Percentiles rank a stretch among this genome's conserved stretches.
Conservation (phyloP, 805 yeast species). For the Hanseniaspora guilliermondii region DNA sequence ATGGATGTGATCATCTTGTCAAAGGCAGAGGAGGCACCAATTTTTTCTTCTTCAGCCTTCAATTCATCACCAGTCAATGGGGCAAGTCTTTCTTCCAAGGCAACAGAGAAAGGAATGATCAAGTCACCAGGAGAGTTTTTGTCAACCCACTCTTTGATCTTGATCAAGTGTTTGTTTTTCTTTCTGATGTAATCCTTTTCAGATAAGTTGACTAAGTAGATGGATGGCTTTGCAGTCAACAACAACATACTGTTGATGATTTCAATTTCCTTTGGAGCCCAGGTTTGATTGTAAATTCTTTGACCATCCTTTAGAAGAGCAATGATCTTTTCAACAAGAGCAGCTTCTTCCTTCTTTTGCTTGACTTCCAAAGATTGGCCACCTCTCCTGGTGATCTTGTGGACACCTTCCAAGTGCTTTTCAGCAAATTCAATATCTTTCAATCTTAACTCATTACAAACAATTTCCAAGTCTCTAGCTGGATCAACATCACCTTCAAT, state of each 20-base stretch:
- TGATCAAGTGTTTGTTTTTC: slow-evolving; percentile 73
- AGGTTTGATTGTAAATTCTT: slow-evolving; percentile 73
- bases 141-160: slow-evolving; percentile 85
- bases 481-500: slow-evolving; percentile 96
- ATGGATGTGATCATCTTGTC: slow-evolving; percentile 76
- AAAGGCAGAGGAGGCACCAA: slow-evolving; percentile 67
- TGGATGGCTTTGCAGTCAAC: slow-evolving; percentile 90
- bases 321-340: slow-evolving; percentile 60
- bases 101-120: slow-evolving; percentile 86
- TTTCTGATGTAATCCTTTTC: slow-evolving; percentile 80
- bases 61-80: slow-evolving; percentile 75
- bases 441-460: slow-evolving; percentile 79
- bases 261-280: slow-evolving; percentile 89
- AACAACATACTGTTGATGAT: slow-evolving; percentile 72
- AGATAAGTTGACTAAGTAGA: slow-evolving; percentile 79
- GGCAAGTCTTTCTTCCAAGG: slow-evolving; percentile 82
- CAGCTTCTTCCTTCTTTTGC: slow-evolving; percentile 75
- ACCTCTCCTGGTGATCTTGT: slow-evolving; percentile 72
- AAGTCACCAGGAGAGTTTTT: slow-evolving; percentile 76
- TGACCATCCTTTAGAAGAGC: slow-evolving; percentile 69
- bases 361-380: slow-evolving; percentile 83
- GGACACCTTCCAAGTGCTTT: slow-evolving; percentile 67
- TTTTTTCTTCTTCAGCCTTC: slow-evolving; percentile 57
- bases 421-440: slow-evolving; percentile 92
- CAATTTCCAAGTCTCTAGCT: slow-evolving; percentile 83